phyloP scores from a whole-genome alignment of 345 rosid species.

The Syzygium jambos region DNA sequence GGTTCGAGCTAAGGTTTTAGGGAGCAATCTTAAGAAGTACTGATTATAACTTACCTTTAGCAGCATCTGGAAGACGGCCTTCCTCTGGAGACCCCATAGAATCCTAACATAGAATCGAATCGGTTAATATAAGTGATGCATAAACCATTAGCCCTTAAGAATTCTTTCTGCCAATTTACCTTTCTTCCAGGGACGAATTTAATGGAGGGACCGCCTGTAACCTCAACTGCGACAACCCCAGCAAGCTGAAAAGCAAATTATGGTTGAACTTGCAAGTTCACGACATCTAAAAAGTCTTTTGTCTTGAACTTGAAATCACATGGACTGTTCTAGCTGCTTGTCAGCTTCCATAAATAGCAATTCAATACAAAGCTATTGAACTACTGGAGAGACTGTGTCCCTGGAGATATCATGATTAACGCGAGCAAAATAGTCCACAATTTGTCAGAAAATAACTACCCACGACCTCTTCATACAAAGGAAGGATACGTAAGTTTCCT shows the following conservation, averaged over 20 bases:
- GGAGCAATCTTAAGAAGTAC: not conserved
- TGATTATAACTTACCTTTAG: constrained; percentile 25
- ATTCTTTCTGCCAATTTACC: constrained; percentile 22
- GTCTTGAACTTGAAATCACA: not conserved
- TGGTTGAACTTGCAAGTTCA: not conserved
- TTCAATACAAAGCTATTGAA: not conserved
- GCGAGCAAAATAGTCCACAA: not conserved
- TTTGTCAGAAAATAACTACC: not conserved
- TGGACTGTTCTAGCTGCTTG: not conserved
- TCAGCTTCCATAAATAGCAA: not conserved
- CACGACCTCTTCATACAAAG: not conserved
- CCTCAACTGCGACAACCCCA: constrained; percentile 82
- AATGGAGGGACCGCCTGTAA: constrained; percentile 71
- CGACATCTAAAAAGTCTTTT: not conserved
- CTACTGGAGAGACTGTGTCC: not conserved
- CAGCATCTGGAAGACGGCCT: constrained; percentile 77
- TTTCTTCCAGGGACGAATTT: constrained; percentile 66
- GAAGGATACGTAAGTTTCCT: not conserved
- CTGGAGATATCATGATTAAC: not conserved
- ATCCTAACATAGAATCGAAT: constrained; percentile 30
- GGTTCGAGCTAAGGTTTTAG: not conserved
- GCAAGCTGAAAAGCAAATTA: constrained; percentile 47
- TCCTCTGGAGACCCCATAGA: constrained; percentile 44
- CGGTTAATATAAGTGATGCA: not conserved
- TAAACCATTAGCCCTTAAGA: not conserved